Evolutionary conservation across 2,329 filamentous ascomycete species (phyloP), one percentile per base, ranked within the genome.

Genomic region (Chalaropsis ovoidea): DNA sequence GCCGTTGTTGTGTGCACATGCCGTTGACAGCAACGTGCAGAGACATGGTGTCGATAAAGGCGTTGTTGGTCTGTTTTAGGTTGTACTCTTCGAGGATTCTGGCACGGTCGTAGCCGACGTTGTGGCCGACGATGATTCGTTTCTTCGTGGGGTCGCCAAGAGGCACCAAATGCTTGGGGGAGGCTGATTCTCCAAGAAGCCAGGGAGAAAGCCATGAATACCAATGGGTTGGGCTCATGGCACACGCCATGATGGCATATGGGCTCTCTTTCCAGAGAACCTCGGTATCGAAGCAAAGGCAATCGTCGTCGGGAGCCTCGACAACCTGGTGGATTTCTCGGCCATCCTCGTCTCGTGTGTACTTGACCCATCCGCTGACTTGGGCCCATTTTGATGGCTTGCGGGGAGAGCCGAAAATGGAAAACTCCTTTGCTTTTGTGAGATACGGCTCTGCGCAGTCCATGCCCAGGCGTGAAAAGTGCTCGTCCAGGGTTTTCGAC

Each of bases 151-250:
- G 84, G 71, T 96, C 86, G 39, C 94, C 95, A 6, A 99, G 76
- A 0, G 95, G 91, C 61, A 99, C 87, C 13, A 99, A 78, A 68
- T 99, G 93, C 61, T 84, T 82, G 71, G 90, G 82, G 41, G 85
- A 85, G 43, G 88, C 78, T 1, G 89, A 87, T 77, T 97, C 90
- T 39, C 86, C 89, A 19, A 99, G 76, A 43, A 99, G 77, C 93
- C 93, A 99, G 0, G 94, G 94, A 13, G 94, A 99, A 64, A 99
- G 76, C 94, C 94, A 99, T 0, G 87, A 90, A 77, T 99, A 99
- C 95, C 95, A 99, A 39, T 91, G 86, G 2, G 86, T 92, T 0
- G 90, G 86, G 70, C 91, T 91, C 19, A 86, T 89, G 15, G 95
- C 94, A 73, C 93, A 97, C 24, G 95, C 94, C 90, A 99, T 97